Evolutionary conservation across 768 basidiomycete genomes (phyloP).

Genomic region (Hydnomerulius pinastri): DNA sequence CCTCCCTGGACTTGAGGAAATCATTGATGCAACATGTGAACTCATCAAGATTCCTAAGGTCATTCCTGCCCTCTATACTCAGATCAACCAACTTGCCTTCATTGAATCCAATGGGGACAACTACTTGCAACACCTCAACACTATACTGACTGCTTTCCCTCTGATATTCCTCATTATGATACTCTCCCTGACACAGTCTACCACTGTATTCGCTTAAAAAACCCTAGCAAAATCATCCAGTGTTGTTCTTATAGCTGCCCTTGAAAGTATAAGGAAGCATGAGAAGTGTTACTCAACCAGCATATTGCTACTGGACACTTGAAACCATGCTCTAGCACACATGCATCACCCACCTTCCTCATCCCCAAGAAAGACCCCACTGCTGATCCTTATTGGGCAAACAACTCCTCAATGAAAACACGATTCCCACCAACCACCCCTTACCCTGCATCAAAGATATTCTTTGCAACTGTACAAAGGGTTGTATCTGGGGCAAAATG

Average conservation of each 20-base stretch:
- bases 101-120: background rate
- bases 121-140: background rate
- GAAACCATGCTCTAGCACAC: slow-evolving; percentile 21
- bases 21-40: background rate
- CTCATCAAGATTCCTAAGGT: background rate
- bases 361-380: slow-evolving; percentile 24
- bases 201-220: slow-evolving; percentile 15
- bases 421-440: slow-evolving; percentile 19
- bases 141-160: slow-evolving; percentile 17
- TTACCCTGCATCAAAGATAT: slow-evolving; percentile 21
- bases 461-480: slow-evolving; percentile 7
- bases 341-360: slow-evolving; percentile 33
- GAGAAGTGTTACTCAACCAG: slow-evolving; percentile 30
- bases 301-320: slow-evolving; percentile 34
- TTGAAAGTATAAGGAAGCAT: slow-evolving; percentile 26
- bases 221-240: slow-evolving; percentile 13
- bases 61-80: too few relatives aligned
- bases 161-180: slow-evolving; percentile 21
- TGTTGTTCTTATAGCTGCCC: slow-evolving; percentile 19
- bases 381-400: slow-evolving; percentile 15
- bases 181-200: slow-evolving; percentile 15
- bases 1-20: background rate
- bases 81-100: background rate
- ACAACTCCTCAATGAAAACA: slow-evolving; percentile 27
- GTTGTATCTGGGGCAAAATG: slow-evolving; percentile 33